These are phyloP conservation scores for Ophiocordyceps camponoti-saundersi DNA, from an alignment of 2,329 filamentous ascomycete genomes.

Conservation along the genomic window DNA sequence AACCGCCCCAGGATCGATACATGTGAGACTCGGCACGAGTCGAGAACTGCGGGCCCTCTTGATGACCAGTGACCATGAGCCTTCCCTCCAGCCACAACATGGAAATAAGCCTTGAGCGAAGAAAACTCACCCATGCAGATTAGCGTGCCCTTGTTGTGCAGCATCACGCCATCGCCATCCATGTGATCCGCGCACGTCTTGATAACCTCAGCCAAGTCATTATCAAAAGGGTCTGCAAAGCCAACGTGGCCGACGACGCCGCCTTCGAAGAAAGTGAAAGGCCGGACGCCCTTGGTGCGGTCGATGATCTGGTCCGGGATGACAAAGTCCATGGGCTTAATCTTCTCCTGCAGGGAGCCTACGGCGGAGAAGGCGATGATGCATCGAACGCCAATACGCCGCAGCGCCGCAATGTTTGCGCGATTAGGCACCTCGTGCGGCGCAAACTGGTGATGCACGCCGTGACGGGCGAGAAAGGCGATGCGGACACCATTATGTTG, in stretches of 20 bases:
- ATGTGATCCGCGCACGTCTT: conserved; percentile 57
- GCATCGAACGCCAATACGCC: conserved; percentile 73
- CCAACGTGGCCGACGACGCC: conserved; percentile 88
- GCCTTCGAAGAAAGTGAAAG: conserved; percentile 89
- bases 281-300: conserved; percentile 84
- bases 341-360: conserved; percentile 77
- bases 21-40: conserved; percentile 90
- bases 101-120: neutral
- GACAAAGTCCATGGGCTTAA: conserved; percentile 92
- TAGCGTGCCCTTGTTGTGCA: conserved; percentile 73
- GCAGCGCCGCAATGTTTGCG: conserved; percentile 96
- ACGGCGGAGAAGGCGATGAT: conserved; percentile 94
- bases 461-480: conserved; percentile 90
- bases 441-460: conserved; percentile 70
- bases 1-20: conserved; percentile 87
- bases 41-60: conserved; percentile 97
- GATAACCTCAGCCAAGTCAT: conserved; percentile 57
- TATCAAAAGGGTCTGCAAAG: conserved; percentile 91
- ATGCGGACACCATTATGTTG: conserved; percentile 69
- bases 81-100: neutral
- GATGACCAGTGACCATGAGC: neutral
- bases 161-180: conserved; percentile 65
- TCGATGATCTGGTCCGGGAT: conserved; percentile 95
- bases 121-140: conserved; percentile 68
- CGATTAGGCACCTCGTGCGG: conserved; percentile 90